These are phyloP conservation scores for Rhodocollybia butyracea DNA, from an alignment of 768 basidiomycete species.

Conservation along the genomic window DNA sequence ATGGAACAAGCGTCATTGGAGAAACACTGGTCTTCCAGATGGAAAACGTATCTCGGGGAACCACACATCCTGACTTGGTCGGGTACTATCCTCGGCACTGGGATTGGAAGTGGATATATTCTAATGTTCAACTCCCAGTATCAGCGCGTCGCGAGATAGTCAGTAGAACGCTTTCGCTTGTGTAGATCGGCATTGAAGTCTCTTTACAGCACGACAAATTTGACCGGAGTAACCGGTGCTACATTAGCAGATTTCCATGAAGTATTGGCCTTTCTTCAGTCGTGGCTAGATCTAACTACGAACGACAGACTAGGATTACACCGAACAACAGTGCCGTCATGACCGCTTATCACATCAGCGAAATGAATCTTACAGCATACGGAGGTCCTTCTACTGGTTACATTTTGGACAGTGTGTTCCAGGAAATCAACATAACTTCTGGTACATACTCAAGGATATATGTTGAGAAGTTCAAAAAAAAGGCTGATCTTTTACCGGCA, in stretches of 20 bases:
- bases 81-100: not conserved
- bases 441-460: not conserved
- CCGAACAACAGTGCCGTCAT: not conserved
- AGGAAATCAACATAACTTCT: not conserved
- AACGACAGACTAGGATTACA: not conserved
- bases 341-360: constrained; percentile 1
- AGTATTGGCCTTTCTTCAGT: not conserved
- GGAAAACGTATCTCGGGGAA: constrained; percentile 1
- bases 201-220: not conserved
- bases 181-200: too few species aligned
- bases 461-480: not conserved
- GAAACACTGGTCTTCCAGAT: not conserved
- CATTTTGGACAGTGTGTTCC: constrained; percentile 2
- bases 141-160: not conserved
- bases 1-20: constrained; percentile 3
- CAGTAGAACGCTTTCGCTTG: not conserved
- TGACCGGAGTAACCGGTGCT: not conserved
- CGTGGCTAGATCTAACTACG: not conserved
- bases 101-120: constrained; percentile 1
- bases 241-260: constrained; percentile 5
- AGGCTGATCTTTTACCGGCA: not conserved
- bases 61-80: constrained; percentile 3
- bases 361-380: constrained; percentile 3
- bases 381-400: not conserved
- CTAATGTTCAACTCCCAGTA: not conserved